Base-by-base conservation (phyloP, 2,329 filamentous ascomycete species). In the Aspergillus sp. region DNA sequence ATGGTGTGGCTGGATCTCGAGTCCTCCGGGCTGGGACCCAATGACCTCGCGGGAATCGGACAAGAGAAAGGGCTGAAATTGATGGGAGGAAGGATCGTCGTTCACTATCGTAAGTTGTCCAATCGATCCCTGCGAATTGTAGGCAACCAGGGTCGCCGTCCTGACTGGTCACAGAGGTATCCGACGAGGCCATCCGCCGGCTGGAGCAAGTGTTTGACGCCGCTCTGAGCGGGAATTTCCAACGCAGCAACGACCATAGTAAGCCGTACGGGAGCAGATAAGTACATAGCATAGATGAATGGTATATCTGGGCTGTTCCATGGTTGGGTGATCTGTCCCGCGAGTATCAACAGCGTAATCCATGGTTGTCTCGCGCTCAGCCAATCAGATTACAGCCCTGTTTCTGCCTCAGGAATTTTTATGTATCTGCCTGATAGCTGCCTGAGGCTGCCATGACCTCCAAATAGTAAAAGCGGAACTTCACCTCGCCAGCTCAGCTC, bases 1-100 rank as follows among this genome's bases (percentile, higher is more conserved):
- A 93, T 93, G 83, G 75, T 85, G 20, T 93, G 84, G 85, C 51
- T 93, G 36, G 80, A 93, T 55, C 63, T 91, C 11, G 71, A 75
- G 17, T 69, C 70, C 1, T 71, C 74, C 8, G 72, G 74, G 0
- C 54, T 79, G 19, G 61, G 64, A 3, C 53, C 53, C 4, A 66
- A 71, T 32, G 64, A 71, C 25, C 72, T 78, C 39, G 67, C 72
- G 7, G 63, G 67, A 35, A 56, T 72, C 24, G 76, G 68, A 2
- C 58, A 71, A 40, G 67, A 72, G 45, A 67, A 72, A 34, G 78
- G 78, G 0, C 44, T 84, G 34, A 69, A 63, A 40, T 51, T 79
- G 10, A 44, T 65, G 7, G 73, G 74, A 19, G 72, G 71, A 3
- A 63, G 80, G 36, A 52, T 84, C 32, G 79, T 84, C 2, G 65